A percentile compares a stretch with the other conserved stretches of the same genome.
These are phyloP conservation scores for Colletotrichum sp. DNA, from an alignment of 2,329 filamentous ascomycete species.

Conservation along the genomic window DNA sequence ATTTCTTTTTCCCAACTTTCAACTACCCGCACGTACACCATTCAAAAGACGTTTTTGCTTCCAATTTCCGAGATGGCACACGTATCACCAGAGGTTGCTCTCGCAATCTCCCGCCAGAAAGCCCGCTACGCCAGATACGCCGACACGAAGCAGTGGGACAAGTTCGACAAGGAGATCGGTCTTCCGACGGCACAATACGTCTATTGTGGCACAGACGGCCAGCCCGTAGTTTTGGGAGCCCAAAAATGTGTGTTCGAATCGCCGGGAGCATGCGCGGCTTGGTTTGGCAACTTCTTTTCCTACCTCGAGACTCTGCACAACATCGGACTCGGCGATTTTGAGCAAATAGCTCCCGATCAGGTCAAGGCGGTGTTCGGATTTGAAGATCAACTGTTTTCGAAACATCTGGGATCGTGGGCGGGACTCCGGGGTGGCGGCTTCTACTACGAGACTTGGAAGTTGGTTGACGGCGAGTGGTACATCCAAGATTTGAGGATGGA, in stretches of 20 bases:
- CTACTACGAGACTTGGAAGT: conserved; percentile 27
- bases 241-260: conserved; percentile 3
- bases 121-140: conserved; percentile 29
- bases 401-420: conserved; percentile 20
- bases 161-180: conserved; percentile 25
- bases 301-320: conserved; percentile 27
- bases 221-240: neutral
- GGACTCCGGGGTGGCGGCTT: conserved; percentile 27
- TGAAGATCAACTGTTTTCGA: neutral
- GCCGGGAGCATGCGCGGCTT: conserved; percentile 16
- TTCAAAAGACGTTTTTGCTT: too few relatives aligned
- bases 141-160: conserved; percentile 30
- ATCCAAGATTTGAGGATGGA: conserved; percentile 25
- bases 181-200: conserved; percentile 25
- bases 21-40: too few relatives aligned
- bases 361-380: conserved; percentile 19
- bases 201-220: conserved; percentile 2
- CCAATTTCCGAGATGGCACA: conserved; percentile 21
- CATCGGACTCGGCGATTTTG: conserved; percentile 27
- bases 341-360: conserved; percentile 21
- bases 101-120: conserved; percentile 30
- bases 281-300: conserved; percentile 24
- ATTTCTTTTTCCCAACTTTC: too few relatives aligned
- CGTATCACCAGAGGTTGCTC: conserved; percentile 25
- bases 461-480: conserved; percentile 26